A percentile compares a stretch with the other conserved stretches of the same genome.
These are phyloP conservation scores for Orbilia javanica DNA, from an alignment of 2,329 filamentous ascomycete species.

Conservation along the genomic window DNA sequence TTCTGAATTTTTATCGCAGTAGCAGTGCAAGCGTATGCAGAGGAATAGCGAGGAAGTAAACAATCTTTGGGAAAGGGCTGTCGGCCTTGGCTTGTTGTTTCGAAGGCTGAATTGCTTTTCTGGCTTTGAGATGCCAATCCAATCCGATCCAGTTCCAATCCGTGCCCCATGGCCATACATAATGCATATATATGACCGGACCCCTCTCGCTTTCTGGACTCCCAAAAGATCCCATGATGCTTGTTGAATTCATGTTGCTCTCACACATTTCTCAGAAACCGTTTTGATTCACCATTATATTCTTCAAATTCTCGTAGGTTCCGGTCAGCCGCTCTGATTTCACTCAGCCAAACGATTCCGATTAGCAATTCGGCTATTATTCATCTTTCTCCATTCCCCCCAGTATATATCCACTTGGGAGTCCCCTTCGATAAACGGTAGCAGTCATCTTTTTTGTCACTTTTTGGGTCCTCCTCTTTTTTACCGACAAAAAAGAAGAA, in stretches of 20 bases:
- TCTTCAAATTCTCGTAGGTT: conserved; percentile 33
- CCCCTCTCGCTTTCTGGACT: neutral
- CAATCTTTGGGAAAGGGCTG: conserved; percentile 18
- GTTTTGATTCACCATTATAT: conserved; percentile 14
- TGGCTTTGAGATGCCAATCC: conserved; percentile 22
- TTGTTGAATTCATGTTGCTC: conserved; percentile 35
- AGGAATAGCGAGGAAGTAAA: conserved; percentile 10
- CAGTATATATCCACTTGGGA: conserved; percentile 26
- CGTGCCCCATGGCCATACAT: conserved; percentile 18
- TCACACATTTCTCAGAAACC: conserved; percentile 33
- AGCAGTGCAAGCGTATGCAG: neutral
- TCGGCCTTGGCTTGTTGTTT: conserved; percentile 23
- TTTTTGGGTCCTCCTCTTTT: conserved; percentile 15
- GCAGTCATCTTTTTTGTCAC: neutral
- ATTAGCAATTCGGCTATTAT: conserved; percentile 31
- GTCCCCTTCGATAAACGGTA: conserved; percentile 24
- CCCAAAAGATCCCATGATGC: conserved; percentile 22
- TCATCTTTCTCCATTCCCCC: neutral
- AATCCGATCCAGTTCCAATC: neutral
- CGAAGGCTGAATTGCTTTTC: conserved; percentile 22
- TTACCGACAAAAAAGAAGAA: conserved; percentile 4
- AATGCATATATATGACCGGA: conserved; percentile 42
- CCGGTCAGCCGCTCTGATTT: conserved; percentile 44
- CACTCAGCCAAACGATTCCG: neutral
- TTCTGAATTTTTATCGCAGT: conserved; percentile 10